These are phyloP conservation scores for Selaginella moellendorffii DNA, from an alignment of 75 land plant genomes.

Conservation along the genomic window DNA sequence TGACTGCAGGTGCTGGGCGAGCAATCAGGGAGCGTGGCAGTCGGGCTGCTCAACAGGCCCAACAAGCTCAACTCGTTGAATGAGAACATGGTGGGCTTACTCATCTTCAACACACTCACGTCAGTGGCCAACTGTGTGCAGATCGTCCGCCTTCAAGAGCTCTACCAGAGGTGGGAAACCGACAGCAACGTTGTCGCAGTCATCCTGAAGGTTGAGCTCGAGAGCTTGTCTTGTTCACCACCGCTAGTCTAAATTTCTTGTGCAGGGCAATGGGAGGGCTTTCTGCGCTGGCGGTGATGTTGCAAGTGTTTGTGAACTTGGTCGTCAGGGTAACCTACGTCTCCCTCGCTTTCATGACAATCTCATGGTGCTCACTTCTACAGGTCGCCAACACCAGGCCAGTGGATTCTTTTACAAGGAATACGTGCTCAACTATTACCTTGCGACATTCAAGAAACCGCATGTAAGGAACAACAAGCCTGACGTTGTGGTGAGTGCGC, in stretches of 20 bases:
- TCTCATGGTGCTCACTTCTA: conserved; percentile 3
- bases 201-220: background rate
- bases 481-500: background rate
- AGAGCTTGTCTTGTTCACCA: background rate
- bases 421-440: conserved; percentile 58
- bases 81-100: background rate
- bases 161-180: background rate
- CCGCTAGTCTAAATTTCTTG: no score
- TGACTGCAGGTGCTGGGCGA: background rate
- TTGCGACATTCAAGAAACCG: conserved; percentile 85
- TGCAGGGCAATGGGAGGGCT: conserved; percentile 67
- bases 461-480: conserved; percentile 42
- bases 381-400: conserved; percentile 64
- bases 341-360: no score
- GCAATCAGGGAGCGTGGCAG: background rate
- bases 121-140: background rate
- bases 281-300: conserved; percentile 96
- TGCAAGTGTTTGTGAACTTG: conserved; percentile 33
- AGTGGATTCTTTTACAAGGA: conserved; percentile 57
- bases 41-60: background rate
- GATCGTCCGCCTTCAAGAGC: background rate
- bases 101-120: background rate
- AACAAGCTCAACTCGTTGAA: background rate
- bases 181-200: background rate
- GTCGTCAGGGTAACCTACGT: conserved; percentile 27